Conservation (phyloP, 176 grass and related monocot species). For the Oryza meyeriana region DNA sequence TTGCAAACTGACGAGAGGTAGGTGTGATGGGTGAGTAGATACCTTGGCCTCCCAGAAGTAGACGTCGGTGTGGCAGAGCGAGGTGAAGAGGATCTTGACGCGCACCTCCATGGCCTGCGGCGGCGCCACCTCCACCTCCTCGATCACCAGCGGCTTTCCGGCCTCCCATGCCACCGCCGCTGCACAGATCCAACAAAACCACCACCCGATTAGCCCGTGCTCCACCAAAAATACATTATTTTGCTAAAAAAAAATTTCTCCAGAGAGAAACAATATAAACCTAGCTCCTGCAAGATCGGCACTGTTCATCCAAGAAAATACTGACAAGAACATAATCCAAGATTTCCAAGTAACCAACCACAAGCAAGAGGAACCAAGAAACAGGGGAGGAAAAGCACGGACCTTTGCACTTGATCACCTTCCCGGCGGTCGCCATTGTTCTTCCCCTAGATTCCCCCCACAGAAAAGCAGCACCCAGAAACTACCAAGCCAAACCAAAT, state of each 20-base stretch:
- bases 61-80: constrained; percentile 89
- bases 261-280: too few species aligned
- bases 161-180: constrained; percentile 91
- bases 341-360: not conserved
- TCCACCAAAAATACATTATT: not conserved
- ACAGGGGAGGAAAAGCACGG: not conserved
- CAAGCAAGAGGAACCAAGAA: not conserved
- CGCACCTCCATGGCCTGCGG: constrained; percentile 87
- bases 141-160: constrained; percentile 68
- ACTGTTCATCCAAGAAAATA: not conserved
- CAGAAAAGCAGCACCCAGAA: not conserved
- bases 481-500: not conserved
- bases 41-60: constrained; percentile 98
- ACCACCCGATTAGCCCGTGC: not conserved
- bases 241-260: not conserved
- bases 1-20: not conserved
- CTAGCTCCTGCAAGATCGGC: not conserved
- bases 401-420: constrained; percentile 93
- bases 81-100: constrained; percentile 69
- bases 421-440: constrained; percentile 55
- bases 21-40: not conserved
- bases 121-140: constrained; percentile 85
- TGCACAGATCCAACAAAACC: constrained; percentile 16
- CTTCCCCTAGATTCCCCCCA: not conserved
- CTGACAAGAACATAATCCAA: not conserved